A percentile compares a stretch with the other conserved stretches of the same genome.
Conservation (phyloP, 2,329 filamentous ascomycete species). For the Paraphoma sp. region DNA sequence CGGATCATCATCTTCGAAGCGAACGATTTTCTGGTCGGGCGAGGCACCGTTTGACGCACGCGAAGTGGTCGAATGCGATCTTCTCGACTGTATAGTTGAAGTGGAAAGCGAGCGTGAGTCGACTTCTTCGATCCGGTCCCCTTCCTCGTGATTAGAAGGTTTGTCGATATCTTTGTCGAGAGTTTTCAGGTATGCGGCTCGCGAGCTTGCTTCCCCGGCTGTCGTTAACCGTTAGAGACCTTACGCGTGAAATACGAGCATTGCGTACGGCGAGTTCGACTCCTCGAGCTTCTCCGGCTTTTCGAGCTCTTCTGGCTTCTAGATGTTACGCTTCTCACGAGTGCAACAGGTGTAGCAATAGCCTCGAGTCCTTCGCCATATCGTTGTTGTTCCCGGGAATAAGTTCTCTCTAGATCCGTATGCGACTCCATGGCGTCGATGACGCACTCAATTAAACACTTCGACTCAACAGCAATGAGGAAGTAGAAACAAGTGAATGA, state of each 20-base stretch:
- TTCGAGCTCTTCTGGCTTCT: slow-evolving; percentile 22
- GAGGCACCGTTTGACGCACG: slow-evolving; percentile 3
- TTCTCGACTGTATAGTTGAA: slow-evolving; percentile 9
- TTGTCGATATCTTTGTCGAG: slow-evolving; percentile 32
- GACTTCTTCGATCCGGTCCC: slow-evolving; percentile 35
- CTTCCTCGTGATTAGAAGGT: slow-evolving; percentile 29
- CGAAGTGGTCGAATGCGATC: slow-evolving; percentile 15
- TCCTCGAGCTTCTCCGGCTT: slow-evolving; percentile 17
- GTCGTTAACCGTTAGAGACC: slow-evolving; percentile 6
- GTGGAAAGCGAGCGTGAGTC: slow-evolving; percentile 14
- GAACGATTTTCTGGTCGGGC: slow-evolving; percentile 37
- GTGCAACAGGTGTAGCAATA: slow-evolving; percentile 33
- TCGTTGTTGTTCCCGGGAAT: slow-evolving; percentile 42
- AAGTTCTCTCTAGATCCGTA: slow-evolving; percentile 41
- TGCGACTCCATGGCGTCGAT: slow-evolving; percentile 24
- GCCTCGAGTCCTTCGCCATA: slow-evolving; percentile 30
- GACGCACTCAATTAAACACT: slow-evolving; percentile 14
- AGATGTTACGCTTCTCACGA: slow-evolving; percentile 35
- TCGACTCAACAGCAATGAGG: background rate
- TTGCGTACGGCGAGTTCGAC: slow-evolving; percentile 21
- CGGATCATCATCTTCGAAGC: slow-evolving; percentile 49
- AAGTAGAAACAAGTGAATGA: slow-evolving; percentile 5
- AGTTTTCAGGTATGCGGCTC: slow-evolving; percentile 18
- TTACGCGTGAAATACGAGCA: background rate
- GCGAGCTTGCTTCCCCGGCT: slow-evolving; percentile 27